Evolutionary conservation across 164 flowering plant genomes (phyloP).

Genomic region (Nymphaea colorata): DNA sequence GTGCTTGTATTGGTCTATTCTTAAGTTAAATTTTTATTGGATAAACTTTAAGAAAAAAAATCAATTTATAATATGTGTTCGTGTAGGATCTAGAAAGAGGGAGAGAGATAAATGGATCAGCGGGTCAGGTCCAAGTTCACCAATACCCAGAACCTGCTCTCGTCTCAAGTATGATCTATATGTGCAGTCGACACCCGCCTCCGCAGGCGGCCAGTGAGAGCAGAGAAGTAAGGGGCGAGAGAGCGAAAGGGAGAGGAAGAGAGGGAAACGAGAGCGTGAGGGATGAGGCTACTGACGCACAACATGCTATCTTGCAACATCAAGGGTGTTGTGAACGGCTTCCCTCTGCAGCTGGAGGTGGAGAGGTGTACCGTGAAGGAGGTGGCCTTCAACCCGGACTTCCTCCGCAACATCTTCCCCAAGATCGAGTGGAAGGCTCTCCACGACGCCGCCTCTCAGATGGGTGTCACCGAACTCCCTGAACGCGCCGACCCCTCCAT

Average conservation of each 20-base stretch:
- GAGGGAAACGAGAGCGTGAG: not conserved
- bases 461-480: conserved; percentile 71
- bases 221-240: too few species aligned
- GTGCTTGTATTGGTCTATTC: too few species aligned
- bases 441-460: conserved; percentile 36
- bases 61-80: too few species aligned
- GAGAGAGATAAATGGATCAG: too few species aligned
- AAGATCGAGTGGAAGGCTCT: conserved; percentile 80
- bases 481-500: conserved; percentile 43
- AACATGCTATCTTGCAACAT: conserved; percentile 86
- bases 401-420: conserved; percentile 56
- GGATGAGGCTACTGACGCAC: conserved; percentile 86
- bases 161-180: too few species aligned
- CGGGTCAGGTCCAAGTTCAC: too few species aligned
- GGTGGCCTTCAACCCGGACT: conserved; percentile 65
- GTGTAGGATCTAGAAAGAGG: too few species aligned
- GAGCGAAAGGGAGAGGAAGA: not conserved
- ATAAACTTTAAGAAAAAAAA: too few species aligned
- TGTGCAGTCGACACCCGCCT: too few species aligned
- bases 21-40: too few species aligned
- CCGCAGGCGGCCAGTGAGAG: too few species aligned
- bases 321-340: conserved; percentile 74
- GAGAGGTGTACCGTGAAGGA: conserved; percentile 38
- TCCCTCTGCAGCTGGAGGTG: conserved; percentile 55
- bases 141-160: too few species aligned